Evolutionary conservation across 176 grass and related monocot genomes (phyloP).

Genomic region (Carex pumila): DNA sequence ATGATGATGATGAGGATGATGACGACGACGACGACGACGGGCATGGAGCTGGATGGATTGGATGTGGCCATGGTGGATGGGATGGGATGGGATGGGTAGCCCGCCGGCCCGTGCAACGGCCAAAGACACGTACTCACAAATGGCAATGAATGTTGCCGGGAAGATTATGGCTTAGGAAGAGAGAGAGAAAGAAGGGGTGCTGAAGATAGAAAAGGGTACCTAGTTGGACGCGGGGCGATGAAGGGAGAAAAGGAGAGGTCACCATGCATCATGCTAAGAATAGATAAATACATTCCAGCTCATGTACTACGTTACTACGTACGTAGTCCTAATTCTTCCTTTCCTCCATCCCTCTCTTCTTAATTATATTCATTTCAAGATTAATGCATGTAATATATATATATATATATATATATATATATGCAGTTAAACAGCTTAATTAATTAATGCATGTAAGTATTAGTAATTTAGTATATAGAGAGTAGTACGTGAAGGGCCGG

Average conservation of each 20-base stretch:
- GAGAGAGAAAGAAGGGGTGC: background rate
- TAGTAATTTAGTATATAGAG: no score
- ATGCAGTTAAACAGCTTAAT: no score
- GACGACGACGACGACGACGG: background rate
- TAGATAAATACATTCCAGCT: background rate
- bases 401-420: no score
- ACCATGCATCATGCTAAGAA: conserved; percentile 14
- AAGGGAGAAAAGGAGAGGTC: conserved; percentile 12
- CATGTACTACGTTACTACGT: no score
- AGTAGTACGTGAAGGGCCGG: no score
- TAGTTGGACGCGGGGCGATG: background rate
- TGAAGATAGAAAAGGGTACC: conserved; percentile 5
- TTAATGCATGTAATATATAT: no score
- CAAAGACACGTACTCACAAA: background rate
- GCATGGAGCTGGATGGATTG: conserved; percentile 17
- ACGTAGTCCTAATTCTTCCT: no score
- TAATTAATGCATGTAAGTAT: no score
- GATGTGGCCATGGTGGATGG: conserved; percentile 24
- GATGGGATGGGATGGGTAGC: background rate
- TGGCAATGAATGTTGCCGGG: background rate
- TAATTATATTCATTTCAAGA: no score
- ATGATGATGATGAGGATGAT: background rate
- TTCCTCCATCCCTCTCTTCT: no score
- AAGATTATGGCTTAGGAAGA: background rate
- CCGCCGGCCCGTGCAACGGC: conserved; percentile 19